phyloP scores from a whole-genome alignment of 768 basidiomycete species.

The Collybia mongolica region DNA sequence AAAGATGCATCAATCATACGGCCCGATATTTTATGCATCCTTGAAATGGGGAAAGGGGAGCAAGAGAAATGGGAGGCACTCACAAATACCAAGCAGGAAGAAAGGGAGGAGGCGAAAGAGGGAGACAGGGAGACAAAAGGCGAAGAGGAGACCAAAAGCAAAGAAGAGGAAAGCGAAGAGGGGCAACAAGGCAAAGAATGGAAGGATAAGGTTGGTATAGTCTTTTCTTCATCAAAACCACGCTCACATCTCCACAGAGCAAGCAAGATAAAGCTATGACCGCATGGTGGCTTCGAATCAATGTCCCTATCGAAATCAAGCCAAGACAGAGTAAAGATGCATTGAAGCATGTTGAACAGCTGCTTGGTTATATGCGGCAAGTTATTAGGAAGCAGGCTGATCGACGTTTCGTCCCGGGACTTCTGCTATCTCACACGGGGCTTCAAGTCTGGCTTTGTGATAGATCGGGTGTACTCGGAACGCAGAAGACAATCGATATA shows the following conservation, averaged over 20 bases:
- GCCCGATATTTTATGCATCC: background rate
- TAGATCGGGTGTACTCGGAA: too few species aligned
- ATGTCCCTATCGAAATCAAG: constrained; percentile 8
- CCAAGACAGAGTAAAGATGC: background rate
- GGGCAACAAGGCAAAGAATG: too few species aligned
- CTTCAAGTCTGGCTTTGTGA: too few species aligned
- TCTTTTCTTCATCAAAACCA: background rate
- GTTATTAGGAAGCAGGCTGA: constrained; percentile 8
- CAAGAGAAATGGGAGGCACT: too few species aligned
- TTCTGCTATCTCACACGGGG: too few species aligned
- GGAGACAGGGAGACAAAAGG: background rate
- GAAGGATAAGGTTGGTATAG: background rate
- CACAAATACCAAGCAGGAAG: too few species aligned
- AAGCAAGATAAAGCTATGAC: background rate
- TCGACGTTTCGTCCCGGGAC: constrained; percentile 5
- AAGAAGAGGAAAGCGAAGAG: too few species aligned
- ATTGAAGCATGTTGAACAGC: background rate
- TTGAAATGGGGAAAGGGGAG: background rate
- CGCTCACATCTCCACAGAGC: too few species aligned
- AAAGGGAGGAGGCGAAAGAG: background rate
- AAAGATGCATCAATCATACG: too few species aligned
- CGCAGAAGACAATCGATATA: too few species aligned
- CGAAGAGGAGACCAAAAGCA: too few species aligned
- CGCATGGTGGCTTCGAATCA: constrained; percentile 7
- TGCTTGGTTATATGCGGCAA: background rate